These are phyloP conservation scores for Globisporangium paroecandrum DNA, from an alignment of 352 stramenopile genomes.

Conservation along the genomic window DNA sequence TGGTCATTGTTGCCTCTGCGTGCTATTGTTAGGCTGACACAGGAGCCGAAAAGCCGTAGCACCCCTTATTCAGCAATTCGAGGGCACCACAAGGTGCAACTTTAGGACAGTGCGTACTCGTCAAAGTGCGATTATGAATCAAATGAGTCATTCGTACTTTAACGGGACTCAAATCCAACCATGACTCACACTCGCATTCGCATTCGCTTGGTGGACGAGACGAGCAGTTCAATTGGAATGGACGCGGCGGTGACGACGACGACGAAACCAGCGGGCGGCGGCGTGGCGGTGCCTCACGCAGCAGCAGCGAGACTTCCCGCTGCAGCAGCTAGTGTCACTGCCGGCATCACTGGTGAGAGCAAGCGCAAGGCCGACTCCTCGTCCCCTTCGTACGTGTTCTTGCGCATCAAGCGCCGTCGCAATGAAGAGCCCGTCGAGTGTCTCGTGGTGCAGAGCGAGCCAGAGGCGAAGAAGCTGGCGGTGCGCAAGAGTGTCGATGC, in stretches of 20 bases:
- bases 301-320: conserved; percentile 3
- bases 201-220: conserved; percentile 9
- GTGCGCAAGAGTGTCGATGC: not conserved
- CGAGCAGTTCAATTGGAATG: conserved; percentile 16
- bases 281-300: conserved; percentile 13
- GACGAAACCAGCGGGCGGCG: conserved; percentile 1
- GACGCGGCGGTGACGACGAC: conserved; percentile 12
- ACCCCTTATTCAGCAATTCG: not conserved
- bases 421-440: conserved; percentile 73
- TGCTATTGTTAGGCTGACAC: not conserved
- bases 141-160: not conserved
- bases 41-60: not conserved
- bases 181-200: not conserved
- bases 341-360: not conserved
- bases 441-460: conserved; percentile 60
- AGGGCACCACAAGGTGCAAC: not conserved
- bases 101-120: not conserved
- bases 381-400: conserved; percentile 57
- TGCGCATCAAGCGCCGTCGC: conserved; percentile 81
- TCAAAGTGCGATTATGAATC: not conserved
- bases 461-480: conserved; percentile 20
- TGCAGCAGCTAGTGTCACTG: not conserved
- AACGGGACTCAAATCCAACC: not conserved
- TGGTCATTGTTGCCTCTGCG: not conserved
- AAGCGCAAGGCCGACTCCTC: conserved; percentile 19